A percentile compares a stretch with the other conserved stretches of the same genome.
phyloP scores from a whole-genome alignment of 2,329 filamentous ascomycete species.

The Aspergillus candidus region DNA sequence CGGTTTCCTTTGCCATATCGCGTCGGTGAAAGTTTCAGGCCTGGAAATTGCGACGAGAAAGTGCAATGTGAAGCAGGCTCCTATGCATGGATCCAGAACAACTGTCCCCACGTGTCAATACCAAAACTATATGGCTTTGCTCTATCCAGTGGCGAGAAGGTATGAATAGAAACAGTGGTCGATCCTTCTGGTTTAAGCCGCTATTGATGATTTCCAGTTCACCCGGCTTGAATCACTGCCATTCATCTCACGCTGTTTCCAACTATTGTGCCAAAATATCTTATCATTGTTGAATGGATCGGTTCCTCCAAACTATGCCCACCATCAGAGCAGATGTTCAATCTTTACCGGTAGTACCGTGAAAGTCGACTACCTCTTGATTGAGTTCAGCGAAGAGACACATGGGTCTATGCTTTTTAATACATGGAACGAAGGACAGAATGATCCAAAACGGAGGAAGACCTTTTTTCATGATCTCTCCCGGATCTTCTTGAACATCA shows the following conservation, averaged over 20 bases:
- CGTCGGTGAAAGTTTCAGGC: slow-evolving; percentile 14
- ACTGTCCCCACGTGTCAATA: slow-evolving; percentile 19
- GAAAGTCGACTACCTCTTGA: slow-evolving; percentile 12
- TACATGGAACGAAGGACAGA: slow-evolving; percentile 13
- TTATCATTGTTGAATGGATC: slow-evolving; percentile 2
- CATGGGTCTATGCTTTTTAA: slow-evolving; percentile 18
- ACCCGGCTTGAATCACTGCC: slow-evolving; percentile 1
- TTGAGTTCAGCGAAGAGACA: slow-evolving; percentile 16
- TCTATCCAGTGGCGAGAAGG: slow-evolving; percentile 15
- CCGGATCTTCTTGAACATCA: slow-evolving; percentile 14
- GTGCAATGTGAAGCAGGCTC: slow-evolving; percentile 20
- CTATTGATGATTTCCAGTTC: neutral
- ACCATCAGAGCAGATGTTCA: neutral
- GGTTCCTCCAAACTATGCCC: slow-evolving; percentile 3
- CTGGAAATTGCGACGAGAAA: slow-evolving; percentile 24
- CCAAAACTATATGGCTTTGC: slow-evolving; percentile 21
- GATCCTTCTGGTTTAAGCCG: neutral
- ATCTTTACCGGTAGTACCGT: slow-evolving; percentile 10
- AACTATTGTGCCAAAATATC: slow-evolving; percentile 4
- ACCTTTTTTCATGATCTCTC: slow-evolving; percentile 17
- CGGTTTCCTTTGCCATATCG: slow-evolving; percentile 21
- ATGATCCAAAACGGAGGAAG: slow-evolving; percentile 10
- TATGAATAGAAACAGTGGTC: neutral
- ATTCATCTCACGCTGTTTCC: slow-evolving; percentile 1
- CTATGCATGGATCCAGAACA: slow-evolving; percentile 20